Evolutionary conservation across 192 early-diverging fungal species (phyloP), one percentile per base, ranked within the genome.

Genomic region (Kappamyces sp.): DNA sequence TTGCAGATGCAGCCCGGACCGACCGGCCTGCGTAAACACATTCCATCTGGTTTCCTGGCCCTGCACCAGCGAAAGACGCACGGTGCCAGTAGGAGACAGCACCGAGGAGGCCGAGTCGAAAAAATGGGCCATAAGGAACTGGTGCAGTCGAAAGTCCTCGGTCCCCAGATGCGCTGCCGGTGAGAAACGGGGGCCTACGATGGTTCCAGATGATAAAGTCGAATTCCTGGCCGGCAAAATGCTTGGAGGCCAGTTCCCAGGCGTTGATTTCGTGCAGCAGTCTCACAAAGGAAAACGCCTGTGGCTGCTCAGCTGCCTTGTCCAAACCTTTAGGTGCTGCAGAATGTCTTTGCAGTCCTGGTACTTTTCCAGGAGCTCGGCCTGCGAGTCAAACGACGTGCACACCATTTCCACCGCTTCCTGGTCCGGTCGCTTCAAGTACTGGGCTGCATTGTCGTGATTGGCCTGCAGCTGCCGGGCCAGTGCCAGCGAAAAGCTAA

Each of bases 71-170:
- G 67, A 67, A 2, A 82, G 66, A 31, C 62, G 60, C 3, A 79
- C 74, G n/a, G 48, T 63, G 41, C 58, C 37, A 3, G 38, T 36
- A 10, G 40, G 53, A 43, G 38, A 37, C 40, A 82, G 52, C 31
- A 73, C 72, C 32, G 35, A 15, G 0, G 65, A 55, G 10, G 70
- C 74, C 7, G 59, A 63, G 23, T 64, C 5, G 61, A 79, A 82
- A 57, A 82, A 82, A 57, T 82, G 79, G 1, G 79, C 73, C 74
- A 82, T 71, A 7, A 82, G 70, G 62, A 79, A 82, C 4, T 72
- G 64, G 51, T 82, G 79, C 2, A 82, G 72, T 5, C 79, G 61
- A 50, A 79, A 82, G 62, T 82, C 79, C 59, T 82, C 79, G 1
- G 75, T 82, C 9, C 79, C 79, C 47, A 82, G 60, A 58, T 82